Percentiles rank a stretch among this genome's conserved stretches.
phyloP scores from a whole-genome alignment of 2,329 filamentous ascomycete species.

The Neofusicoccum umdonicola region DNA sequence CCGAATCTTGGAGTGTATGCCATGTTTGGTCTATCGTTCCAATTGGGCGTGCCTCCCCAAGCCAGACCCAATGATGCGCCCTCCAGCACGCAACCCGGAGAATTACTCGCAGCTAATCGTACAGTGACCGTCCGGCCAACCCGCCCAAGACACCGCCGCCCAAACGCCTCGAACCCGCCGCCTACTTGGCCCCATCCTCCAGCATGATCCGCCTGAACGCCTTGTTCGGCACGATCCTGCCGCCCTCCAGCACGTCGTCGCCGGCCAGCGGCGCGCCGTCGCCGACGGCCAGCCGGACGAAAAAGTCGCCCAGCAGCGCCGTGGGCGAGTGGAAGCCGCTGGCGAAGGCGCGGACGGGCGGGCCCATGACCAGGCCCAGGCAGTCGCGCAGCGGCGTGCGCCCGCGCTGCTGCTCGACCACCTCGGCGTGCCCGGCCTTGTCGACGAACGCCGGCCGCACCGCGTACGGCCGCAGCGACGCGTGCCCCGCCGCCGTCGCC shows the following conservation, averaged over 20 bases:
- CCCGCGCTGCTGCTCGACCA: constrained; percentile 35
- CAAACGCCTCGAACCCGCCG: too few relatives aligned
- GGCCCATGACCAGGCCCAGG: constrained; percentile 13
- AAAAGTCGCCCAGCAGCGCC: constrained; percentile 46
- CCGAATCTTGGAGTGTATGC: too few relatives aligned
- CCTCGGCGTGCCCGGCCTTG: constrained; percentile 37
- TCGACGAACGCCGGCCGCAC: constrained; percentile 63
- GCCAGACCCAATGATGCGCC: too few relatives aligned
- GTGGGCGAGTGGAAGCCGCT: constrained; percentile 44
- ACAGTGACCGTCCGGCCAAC: not conserved
- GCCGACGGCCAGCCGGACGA: constrained; percentile 50
- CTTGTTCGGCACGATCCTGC: constrained; percentile 38
- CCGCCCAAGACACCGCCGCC: too few relatives aligned
- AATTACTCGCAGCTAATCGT: not conserved
- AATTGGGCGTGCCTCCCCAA: too few relatives aligned
- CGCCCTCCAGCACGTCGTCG: constrained; percentile 39
- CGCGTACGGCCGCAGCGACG: constrained; percentile 54
- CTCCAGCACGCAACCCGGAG: too few relatives aligned
- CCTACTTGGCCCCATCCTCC: not conserved
- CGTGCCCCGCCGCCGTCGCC: constrained; percentile 29
- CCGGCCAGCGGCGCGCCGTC: constrained; percentile 43
- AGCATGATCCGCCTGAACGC: constrained; percentile 38
- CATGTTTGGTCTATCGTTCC: too few relatives aligned
- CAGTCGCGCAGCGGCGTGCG: constrained; percentile 26
- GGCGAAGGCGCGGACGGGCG: constrained; percentile 28